Evolutionary conservation across 192 early-diverging fungal genomes (phyloP).

Genomic region (Phlyctochytrium planicorne): DNA sequence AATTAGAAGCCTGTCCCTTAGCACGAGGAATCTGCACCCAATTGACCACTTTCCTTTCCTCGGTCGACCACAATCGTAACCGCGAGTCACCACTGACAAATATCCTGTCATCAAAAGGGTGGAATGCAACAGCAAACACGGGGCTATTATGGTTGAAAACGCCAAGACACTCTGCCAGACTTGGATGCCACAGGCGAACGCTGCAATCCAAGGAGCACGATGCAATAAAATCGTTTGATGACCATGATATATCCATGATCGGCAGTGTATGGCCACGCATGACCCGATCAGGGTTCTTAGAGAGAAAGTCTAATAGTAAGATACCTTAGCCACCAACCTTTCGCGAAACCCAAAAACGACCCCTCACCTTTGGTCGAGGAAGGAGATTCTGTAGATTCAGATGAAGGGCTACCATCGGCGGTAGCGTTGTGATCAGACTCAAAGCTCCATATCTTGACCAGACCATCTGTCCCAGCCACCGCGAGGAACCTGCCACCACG

Average conservation of each 20-base stretch:
- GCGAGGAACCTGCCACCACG: slow-evolving; percentile 19
- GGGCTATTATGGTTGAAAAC: slow-evolving; percentile 76
- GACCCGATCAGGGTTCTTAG: neutral
- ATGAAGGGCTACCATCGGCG: neutral
- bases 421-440: slow-evolving; percentile 2
- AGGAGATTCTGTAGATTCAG: neutral
- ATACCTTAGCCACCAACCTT: no score
- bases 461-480: slow-evolving; percentile 31
- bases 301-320: neutral
- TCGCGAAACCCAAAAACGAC: neutral
- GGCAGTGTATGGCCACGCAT: slow-evolving; percentile 69
- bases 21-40: slow-evolving; percentile 68
- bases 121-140: slow-evolving; percentile 78
- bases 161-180: slow-evolving; percentile 70
- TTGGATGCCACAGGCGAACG: slow-evolving; percentile 83
- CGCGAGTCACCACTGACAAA: slow-evolving; percentile 80
- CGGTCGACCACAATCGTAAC: slow-evolving; percentile 80
- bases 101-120: slow-evolving; percentile 78
- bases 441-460: slow-evolving; percentile 60
- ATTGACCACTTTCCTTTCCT: slow-evolving; percentile 70
- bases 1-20: neutral
- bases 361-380: neutral
- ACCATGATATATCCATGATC: slow-evolving; percentile 58
- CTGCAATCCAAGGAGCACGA: slow-evolving; percentile 81
- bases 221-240: slow-evolving; percentile 70